A percentile compares a stretch with the other conserved stretches of the same genome.
Conservation (phyloP, 768 basidiomycete species). For the Kwoniella dendrophila region DNA sequence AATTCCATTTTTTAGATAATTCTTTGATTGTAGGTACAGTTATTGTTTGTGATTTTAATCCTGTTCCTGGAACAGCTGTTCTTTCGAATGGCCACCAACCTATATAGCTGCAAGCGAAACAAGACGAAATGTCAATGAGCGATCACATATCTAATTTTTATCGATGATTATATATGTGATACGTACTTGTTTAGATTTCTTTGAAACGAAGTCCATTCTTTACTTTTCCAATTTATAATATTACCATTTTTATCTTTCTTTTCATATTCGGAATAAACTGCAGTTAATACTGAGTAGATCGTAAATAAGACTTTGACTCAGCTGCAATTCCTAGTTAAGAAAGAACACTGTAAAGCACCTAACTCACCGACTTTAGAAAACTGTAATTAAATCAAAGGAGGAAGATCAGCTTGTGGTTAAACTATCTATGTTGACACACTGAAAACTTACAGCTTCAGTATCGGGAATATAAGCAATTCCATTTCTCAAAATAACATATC, state of each 20-base stretch:
- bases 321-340: too few species aligned
- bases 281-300: too few species aligned
- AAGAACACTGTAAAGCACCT: too few species aligned
- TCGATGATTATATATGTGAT: background rate
- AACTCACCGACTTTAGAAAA: background rate
- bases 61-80: background rate
- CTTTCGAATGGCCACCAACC: background rate
- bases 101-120: background rate
- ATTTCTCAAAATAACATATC: background rate
- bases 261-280: background rate
- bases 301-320: too few species aligned
- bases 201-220: background rate
- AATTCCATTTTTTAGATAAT: background rate
- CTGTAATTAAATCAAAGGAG: background rate
- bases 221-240: background rate
- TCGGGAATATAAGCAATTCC: conserved; percentile 1
- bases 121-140: background rate
- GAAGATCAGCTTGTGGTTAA: too few species aligned
- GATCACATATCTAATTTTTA: background rate
- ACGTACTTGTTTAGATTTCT: conserved; percentile 5
- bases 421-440: too few species aligned
- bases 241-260: background rate
- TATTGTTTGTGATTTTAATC: background rate
- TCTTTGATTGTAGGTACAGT: background rate
- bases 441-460: conserved; percentile 9